Base-by-base conservation (phyloP, 2,329 filamentous ascomycete genomes). In the Aspergillus pseudoterreus region DNA sequence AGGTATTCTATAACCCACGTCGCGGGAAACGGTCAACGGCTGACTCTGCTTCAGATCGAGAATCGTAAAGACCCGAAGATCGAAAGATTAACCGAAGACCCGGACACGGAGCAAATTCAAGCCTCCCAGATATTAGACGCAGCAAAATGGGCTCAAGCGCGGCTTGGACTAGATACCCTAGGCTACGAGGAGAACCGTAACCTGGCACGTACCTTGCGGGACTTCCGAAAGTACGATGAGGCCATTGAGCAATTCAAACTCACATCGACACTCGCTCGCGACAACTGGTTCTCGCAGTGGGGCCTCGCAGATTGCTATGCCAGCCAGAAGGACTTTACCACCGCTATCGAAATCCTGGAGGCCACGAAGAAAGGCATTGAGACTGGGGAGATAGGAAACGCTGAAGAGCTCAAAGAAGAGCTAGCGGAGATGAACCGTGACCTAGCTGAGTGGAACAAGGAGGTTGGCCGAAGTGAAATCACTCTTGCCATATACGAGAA, bases 211-310 rank as follows among this genome's bases (percentile, higher is more conserved):
- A 61, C 58, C 4, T 39, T 61, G 22, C 44, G 50, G 15, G 43
- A 47, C 11, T 59, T 50, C 38, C 12, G 15, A 2, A 57, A 55
- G 30, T 51, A 43, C 9, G 32, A 49, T 4, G 55, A 62, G 44
- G 53, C 58, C 2, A 56, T 57, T 43, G 53, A 62, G 38, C 43
- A 52, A 35, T 56, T 57, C 43, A 56, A 56, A 35, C 46, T 49
- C 22, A 51, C 56, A 30, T 56, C 47, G 24, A 43, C 33, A 17
- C 57, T 58, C 36, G 47, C 35, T 32, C 45, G 32, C 14, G 55
- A 56, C 1, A 59, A 56, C 32, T 62, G 61, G 59, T 38, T 56
- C n/a, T 45, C 58, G 11, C 43, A 51, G 36, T 61, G 47, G 39
- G 57, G 54, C 10, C 54, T 62, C 15, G 58, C 60, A 6, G 38